Evolutionary conservation across 2,329 filamentous ascomycete genomes (phyloP), one percentile per base, ranked within the genome.

Genomic region (Neocucurbitaria cava): DNA sequence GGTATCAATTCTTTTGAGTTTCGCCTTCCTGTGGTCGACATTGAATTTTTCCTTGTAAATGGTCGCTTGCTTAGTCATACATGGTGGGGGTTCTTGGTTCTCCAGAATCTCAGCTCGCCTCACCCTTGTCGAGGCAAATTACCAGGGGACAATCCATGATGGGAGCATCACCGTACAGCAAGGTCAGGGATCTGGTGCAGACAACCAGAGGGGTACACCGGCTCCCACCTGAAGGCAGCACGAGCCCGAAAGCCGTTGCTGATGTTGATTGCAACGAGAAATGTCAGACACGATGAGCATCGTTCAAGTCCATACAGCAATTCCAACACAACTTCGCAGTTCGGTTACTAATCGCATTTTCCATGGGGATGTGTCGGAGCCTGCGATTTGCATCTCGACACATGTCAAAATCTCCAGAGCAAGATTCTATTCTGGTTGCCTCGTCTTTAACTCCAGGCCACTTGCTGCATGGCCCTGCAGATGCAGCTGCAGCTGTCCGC

Each of bases 61-160:
- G 35, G 42, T 57, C 48, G 62, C 62, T 67, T 48, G 62, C 62
- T 67, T 67, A 67, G 61, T 67, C 57, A 67, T 30, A 20, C 38
- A 20, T 28, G 44, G 58, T 57, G 62, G 60, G 62, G n/a, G n/a
- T n/a, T n/a, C n/a, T n/a, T n/a, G n/a, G 64, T 49, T 17, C 13
- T 20, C 33, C 17, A 17, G 9, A 20, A 21, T 30, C 47, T 31
- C 42, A 30, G 23, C 41, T 17, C 20, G 41, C 33, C 13, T 51
- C 28, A 52, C 44, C 49, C 53, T 51, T 42, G 36, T 43, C 30
- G 46, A 48, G 51, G 55, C 33, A 33, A 48, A 24, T 15, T 24
- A 15, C 31, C 15, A 23, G 17, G 21, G 24, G 24, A 26, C 5
- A 35, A n/a, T 35, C 13, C 13, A 35, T 35, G 24, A 10, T 20